A percentile compares a stretch with the other conserved stretches of the same genome.
Evolutionary conservation across 768 basidiomycete species (phyloP).

Genomic region (Gloeostereum incarnatum): DNA sequence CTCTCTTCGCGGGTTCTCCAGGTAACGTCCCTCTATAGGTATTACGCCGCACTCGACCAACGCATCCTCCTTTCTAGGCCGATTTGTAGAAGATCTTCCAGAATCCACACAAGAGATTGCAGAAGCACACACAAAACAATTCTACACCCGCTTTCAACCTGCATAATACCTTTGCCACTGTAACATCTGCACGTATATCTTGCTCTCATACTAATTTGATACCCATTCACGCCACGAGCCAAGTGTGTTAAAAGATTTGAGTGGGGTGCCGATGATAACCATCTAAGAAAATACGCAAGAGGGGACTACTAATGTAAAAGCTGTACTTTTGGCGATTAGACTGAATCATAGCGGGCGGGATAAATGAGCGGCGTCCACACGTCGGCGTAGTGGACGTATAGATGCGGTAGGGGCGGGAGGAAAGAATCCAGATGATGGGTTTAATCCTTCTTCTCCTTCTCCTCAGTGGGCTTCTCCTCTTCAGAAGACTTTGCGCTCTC

Average conservation of each 20-base stretch:
- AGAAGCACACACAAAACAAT: constrained; percentile 70
- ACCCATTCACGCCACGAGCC: too few relatives aligned
- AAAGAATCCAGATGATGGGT: constrained; percentile 4
- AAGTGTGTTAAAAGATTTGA: too few relatives aligned
- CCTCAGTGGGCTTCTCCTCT: constrained; percentile 20
- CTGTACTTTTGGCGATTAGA: too few relatives aligned
- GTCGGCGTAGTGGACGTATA: constrained; percentile 8
- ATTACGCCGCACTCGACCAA: not conserved
- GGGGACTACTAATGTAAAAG: too few relatives aligned
- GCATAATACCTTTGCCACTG: too few relatives aligned
- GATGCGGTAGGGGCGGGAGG: constrained; percentile 4
- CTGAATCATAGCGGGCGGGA: too few relatives aligned
- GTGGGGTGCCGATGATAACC: too few relatives aligned
- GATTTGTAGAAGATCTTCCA: constrained; percentile 75
- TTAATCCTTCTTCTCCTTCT: constrained; percentile 82
- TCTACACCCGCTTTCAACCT: constrained; percentile 7
- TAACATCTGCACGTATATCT: too few relatives aligned
- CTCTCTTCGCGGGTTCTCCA: constrained; percentile 83
- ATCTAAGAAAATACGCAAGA: too few relatives aligned
- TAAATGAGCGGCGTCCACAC: too few relatives aligned
- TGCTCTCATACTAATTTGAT: too few relatives aligned
- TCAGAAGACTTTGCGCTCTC: constrained; percentile 22
- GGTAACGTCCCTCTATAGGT: constrained; percentile 34
- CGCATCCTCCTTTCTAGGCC: constrained; percentile 34
- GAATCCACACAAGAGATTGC: constrained; percentile 93